Evolutionary conservation across 2,329 filamentous ascomycete species (phyloP), one percentile per base, ranked within the genome.

Genomic region (Taxawa tesnikishii): DNA sequence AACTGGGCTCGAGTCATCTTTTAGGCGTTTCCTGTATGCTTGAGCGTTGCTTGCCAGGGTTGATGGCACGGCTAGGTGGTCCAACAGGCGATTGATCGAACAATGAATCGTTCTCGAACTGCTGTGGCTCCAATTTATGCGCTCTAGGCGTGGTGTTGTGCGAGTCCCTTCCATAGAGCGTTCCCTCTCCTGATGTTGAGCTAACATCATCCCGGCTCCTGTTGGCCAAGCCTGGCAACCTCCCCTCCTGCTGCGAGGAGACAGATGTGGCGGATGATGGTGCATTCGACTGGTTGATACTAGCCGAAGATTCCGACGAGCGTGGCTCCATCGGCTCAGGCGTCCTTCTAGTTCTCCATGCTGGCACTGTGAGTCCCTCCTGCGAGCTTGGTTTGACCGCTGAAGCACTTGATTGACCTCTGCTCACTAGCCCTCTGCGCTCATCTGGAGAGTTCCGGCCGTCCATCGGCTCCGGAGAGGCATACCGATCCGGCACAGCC

Each of bases 1-100:
- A 92, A 94, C 51, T 94, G 75, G 8, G 78, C 82, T 1, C 80
- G 80, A 2, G 85, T 94, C 83, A 94, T 93, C 40, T 90, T 79
- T 55, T 90, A 90, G 1, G 43, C 38, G 9, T 29, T 36, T n/a
- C n/a, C 29, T 15, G 35, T 14, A 21, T 26, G 34, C 25, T n/a
- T 15, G 14, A 26, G 14, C 34, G 14, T 16, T 31, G 17, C 25
- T 32, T 32, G 26, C 29, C 30, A 8, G 47, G 49, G 28, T 45
- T 42, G 11, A 50, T 26, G 6, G 49, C 49, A 8, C 47, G 45
- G 32, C 49, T 53, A 4, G 51, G 37, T 10, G 51, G 48, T 14
- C 53, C 48, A 10, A 34, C 35, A n/a, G 52, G 49, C 13, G 51
- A 54, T 8, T 44, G 42, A 24, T 50, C 50, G 34, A 51, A 51